These are phyloP conservation scores for Colletotrichum filicis DNA, from an alignment of 2,329 filamentous ascomycete genomes.

Conservation along the genomic window DNA sequence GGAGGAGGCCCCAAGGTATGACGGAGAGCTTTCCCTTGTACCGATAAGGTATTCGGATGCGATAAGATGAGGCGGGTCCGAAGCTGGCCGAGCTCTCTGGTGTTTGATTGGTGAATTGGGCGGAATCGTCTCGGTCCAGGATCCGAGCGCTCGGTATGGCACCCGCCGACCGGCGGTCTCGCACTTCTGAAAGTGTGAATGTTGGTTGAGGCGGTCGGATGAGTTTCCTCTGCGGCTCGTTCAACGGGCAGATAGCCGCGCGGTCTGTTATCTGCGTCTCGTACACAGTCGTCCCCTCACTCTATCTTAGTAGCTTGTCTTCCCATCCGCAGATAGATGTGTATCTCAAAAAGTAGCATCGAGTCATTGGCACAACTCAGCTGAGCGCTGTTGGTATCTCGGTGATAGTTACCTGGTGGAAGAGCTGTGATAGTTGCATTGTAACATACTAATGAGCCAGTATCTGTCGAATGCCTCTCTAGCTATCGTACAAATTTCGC, in stretches of 20 bases:
- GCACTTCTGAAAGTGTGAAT: neutral
- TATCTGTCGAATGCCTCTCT: neutral
- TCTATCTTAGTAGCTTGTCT: neutral
- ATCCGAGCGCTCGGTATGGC: slow-evolving; percentile 11
- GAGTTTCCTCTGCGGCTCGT: neutral
- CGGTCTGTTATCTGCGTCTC: neutral
- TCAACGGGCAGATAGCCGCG: neutral
- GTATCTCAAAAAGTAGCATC: neutral
- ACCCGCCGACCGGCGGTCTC: neutral
- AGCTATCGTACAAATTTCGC: neutral
- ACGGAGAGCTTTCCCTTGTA: slow-evolving; percentile 6
- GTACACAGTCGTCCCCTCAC: neutral
- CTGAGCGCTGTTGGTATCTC: neutral
- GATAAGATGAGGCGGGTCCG: slow-evolving; percentile 10
- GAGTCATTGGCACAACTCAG: neutral
- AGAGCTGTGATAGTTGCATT: no score
- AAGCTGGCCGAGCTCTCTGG: neutral
- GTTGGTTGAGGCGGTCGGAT: neutral
- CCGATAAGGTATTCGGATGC: slow-evolving; percentile 11
- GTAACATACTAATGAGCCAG: neutral
- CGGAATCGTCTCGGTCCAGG: neutral
- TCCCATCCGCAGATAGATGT: neutral
- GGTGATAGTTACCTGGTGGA: neutral
- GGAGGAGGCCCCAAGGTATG: neutral
- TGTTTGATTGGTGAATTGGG: slow-evolving; percentile 4